phyloP scores from a whole-genome alignment of 495 filamentous ascomycete species.

The Hyphodiscus hymeniophilus region DNA sequence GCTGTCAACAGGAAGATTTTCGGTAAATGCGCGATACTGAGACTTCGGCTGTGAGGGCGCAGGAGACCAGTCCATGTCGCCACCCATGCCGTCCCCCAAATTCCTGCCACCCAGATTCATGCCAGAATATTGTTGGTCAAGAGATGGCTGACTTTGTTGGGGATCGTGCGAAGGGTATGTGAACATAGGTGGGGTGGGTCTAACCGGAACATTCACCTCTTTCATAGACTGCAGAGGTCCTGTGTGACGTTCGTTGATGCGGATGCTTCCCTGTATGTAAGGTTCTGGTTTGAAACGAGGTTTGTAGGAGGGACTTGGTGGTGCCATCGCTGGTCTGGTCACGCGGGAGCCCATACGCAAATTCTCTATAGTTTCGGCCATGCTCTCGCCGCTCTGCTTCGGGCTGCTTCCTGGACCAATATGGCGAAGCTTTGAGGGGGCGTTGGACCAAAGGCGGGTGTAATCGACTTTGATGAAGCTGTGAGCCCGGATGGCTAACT shows the following conservation, averaged over 20 bases:
- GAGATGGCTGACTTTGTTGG: too few species aligned
- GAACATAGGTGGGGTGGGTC: too few species aligned
- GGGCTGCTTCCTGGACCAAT: slow-evolving; percentile 6
- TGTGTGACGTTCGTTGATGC: too few species aligned
- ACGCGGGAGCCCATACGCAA: slow-evolving; percentile 30
- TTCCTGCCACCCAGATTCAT: slow-evolving; percentile 4
- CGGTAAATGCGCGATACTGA: slow-evolving; percentile 39
- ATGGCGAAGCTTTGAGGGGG: slow-evolving; percentile 12
- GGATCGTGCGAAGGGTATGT: too few species aligned
- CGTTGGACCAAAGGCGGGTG: slow-evolving; percentile 46
- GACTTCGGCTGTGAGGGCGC: slow-evolving; percentile 38
- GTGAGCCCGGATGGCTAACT: slow-evolving; percentile 38
- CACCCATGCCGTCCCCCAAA: slow-evolving; percentile 28
- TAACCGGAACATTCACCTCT: too few species aligned
- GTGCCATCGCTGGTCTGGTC: slow-evolving; percentile 24
- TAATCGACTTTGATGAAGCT: slow-evolving; percentile 42
- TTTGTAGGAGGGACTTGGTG: slow-evolving; percentile 19
- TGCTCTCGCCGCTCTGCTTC: slow-evolving; percentile 3
- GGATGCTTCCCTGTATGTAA: too few species aligned
- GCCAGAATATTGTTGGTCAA: too few species aligned
- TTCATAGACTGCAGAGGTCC: too few species aligned
- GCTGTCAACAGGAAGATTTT: background rate
- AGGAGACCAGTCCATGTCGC: slow-evolving; percentile 81
- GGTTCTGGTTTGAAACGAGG: background rate
- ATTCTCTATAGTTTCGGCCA: slow-evolving; percentile 19